Evolutionary conservation across 1,284 basidiomycete species (phyloP).

Genomic region (Moesziomyces aphidis): DNA sequence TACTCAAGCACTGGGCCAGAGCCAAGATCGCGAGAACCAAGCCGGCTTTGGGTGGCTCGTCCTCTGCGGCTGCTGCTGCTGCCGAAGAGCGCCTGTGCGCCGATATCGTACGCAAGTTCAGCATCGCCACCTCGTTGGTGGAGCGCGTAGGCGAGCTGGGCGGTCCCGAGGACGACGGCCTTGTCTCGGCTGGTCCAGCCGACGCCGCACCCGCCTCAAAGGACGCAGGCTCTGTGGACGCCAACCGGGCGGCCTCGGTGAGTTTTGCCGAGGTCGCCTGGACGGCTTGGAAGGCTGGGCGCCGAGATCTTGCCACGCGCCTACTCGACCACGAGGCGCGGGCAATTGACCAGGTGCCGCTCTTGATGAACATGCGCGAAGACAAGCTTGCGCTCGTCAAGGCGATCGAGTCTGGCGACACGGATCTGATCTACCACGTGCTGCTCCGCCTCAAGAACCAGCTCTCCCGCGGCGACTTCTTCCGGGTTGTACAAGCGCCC

Average conservation of each 20-base stretch:
- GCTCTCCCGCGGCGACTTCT: constrained; percentile 89
- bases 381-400: constrained; percentile 88
- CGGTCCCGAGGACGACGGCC: constrained; percentile 19
- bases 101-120: constrained; percentile 88
- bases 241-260: constrained; percentile 69
- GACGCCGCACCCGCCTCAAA: neutral
- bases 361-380: constrained; percentile 93
- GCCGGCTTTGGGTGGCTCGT: constrained; percentile 29
- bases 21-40: constrained; percentile 85
- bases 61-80: constrained; percentile 25
- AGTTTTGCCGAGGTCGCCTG: constrained; percentile 95
- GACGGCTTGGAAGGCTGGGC: constrained; percentile 91
- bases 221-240: neutral
- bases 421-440: constrained; percentile 75
- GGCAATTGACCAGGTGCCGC: constrained; percentile 91
- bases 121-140: constrained; percentile 70
- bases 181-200: constrained; percentile 1
- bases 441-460: constrained; percentile 73
- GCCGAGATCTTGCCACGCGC: constrained; percentile 86
- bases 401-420: constrained; percentile 93
- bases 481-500: constrained; percentile 82
- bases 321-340: constrained; percentile 90
- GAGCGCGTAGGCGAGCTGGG: constrained; percentile 28
- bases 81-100: constrained; percentile 83
- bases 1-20: constrained; percentile 95